Evolutionary conservation across 1,284 basidiomycete genomes (phyloP), one percentile per base, ranked within the genome.

Genomic region (Pyrrhoderma lamaoense): DNA sequence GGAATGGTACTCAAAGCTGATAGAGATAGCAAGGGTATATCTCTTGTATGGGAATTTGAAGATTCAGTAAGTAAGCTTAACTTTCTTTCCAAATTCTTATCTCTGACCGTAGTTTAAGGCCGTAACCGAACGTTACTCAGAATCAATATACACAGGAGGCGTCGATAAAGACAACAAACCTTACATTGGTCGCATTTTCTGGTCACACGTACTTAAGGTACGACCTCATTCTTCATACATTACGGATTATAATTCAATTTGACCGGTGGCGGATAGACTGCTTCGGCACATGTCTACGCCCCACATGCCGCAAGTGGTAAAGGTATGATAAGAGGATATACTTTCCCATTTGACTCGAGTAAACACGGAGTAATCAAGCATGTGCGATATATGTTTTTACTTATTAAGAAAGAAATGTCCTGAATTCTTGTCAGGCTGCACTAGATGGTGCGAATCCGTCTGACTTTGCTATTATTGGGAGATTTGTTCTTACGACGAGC

Each of bases 161-260:
- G 56, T 80, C 1, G 80, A 86, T 59, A 69, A 69, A 38, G 64
- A 75, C 21, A 83, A 82, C 5, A 62, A 69, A 3, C 72, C 79
- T 0, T 83, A 82, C 60, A 65, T 96, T 53, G 78, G 78, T 18
- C 78, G 89, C 25, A 69, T 90, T 14, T 87, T 79, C 61, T 94
- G 85, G 85, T 85, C 85, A 0, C 72, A 79, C 56, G 60, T 63
- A 2, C 61, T 78, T 42, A 67, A 72, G 51, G 87, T 87, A 61
- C 59, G 22, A 27, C n/a, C 35, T 9, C 16, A 37, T 37, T 16
- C 35, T 37, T 37, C 35, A 37, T 37, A 37, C 35, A 9, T 9
- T 37, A 11, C 35, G 35, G 16, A 9, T 37, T 37, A 37, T n/a
- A 31, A 11, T 31, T 31, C 11, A 31, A 5, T 31, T 40, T 47